phyloP scores from a whole-genome alignment of 2,329 filamentous ascomycete species.

The Graphium sp. region DNA sequence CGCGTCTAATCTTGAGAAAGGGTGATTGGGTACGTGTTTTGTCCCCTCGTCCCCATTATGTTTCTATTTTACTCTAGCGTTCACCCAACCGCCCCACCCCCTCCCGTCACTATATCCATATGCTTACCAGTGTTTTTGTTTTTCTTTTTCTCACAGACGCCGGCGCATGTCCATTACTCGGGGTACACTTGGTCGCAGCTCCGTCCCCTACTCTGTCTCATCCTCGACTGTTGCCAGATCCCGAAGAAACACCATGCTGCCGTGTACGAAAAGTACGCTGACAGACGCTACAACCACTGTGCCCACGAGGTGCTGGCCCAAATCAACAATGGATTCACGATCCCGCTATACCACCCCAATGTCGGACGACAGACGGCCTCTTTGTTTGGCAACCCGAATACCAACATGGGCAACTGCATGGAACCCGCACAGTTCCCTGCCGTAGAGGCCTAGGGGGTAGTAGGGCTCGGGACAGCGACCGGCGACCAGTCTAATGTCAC shows the following conservation, averaged over 20 bases:
- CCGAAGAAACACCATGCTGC: constrained; percentile 69
- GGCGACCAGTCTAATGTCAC: too few species aligned
- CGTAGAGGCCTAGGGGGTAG: too few species aligned
- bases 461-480: too few species aligned
- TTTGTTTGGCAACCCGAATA: too few species aligned
- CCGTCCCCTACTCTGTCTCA: constrained; percentile 55
- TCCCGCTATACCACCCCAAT: constrained; percentile 16
- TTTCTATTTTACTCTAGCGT: neutral
- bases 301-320: constrained; percentile 66
- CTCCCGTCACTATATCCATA: neutral
- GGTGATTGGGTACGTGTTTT: constrained; percentile 67
- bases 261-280: constrained; percentile 83
- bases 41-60: constrained; percentile 1
- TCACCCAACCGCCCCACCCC: neutral
- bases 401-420: too few species aligned
- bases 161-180: constrained; percentile 78
- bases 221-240: constrained; percentile 76
- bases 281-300: constrained; percentile 74
- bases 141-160: constrained; percentile 34
- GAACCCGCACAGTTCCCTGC: too few species aligned
- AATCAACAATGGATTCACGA: constrained; percentile 41
- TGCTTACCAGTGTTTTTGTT: neutral
- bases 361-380: too few species aligned
- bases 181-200: constrained; percentile 83
- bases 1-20: constrained; percentile 76